These are phyloP conservation scores for Parietaria judaica DNA, from an alignment of 306 rosid genomes.

Conservation along the genomic window DNA sequence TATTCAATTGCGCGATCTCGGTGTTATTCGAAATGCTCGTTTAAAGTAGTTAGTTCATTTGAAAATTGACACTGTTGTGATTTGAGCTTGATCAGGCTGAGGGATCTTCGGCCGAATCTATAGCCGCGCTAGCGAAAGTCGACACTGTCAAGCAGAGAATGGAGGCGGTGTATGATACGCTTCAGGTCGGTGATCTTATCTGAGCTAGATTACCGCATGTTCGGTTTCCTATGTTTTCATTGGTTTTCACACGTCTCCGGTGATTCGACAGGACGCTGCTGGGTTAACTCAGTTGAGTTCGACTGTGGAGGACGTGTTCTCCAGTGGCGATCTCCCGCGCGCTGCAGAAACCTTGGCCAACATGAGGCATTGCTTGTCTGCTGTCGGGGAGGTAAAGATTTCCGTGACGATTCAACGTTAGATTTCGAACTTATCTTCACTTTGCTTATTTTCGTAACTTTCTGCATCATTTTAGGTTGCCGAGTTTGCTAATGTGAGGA, in stretches of 20 bases:
- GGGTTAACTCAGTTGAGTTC: constrained; percentile 94
- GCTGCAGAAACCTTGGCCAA: constrained; percentile 95
- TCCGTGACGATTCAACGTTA: constrained; percentile 3
- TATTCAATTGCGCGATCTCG: background rate
- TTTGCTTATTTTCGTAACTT: background rate
- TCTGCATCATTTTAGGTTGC: constrained; percentile 55
- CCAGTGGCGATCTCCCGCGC: constrained; percentile 96
- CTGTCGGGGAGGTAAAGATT: constrained; percentile 84
- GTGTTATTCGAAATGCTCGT: background rate
- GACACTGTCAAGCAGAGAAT: constrained; percentile 95
- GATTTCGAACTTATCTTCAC: constrained; percentile 9
- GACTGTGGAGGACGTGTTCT: constrained; percentile 93
- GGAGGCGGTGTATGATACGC: constrained; percentile 93
- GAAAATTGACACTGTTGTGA: background rate
- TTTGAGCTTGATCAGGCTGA: constrained; percentile 58
- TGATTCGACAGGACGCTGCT: constrained; percentile 81
- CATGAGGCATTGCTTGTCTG: constrained; percentile 98
- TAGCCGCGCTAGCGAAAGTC: constrained; percentile 87
- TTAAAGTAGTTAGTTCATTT: background rate
- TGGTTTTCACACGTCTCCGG: constrained; percentile 4
- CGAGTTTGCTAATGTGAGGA: constrained; percentile 95
- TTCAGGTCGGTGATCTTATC: constrained; percentile 53
- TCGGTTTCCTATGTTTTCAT: constrained; percentile 2
- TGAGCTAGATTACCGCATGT: constrained; percentile 8
- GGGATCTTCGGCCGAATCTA: constrained; percentile 94